phyloP scores from a whole-genome alignment of 495 filamentous ascomycete species.

The Sabuloglossum arenarium region DNA sequence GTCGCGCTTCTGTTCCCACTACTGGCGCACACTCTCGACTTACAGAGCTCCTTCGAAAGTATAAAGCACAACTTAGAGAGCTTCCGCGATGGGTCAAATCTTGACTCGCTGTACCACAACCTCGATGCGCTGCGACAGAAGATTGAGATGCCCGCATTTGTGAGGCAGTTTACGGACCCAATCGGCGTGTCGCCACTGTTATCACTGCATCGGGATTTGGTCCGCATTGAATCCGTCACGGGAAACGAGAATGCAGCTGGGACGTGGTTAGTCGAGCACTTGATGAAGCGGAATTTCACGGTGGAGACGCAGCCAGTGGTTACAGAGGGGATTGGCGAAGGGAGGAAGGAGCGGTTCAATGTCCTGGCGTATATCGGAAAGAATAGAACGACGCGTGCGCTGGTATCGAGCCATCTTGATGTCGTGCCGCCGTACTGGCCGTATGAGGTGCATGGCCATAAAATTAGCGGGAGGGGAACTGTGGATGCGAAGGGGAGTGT shows the following conservation, averaged over 20 bases:
- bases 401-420: slow-evolving; percentile 59
- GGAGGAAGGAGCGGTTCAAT: slow-evolving; percentile 40
- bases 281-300: slow-evolving; percentile 32
- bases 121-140: not conserved
- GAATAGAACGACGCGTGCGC: slow-evolving; percentile 33
- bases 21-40: not conserved
- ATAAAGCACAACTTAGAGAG: not conserved
- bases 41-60: not conserved
- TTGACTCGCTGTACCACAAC: not conserved
- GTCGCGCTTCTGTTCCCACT: not conserved
- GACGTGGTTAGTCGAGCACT: slow-evolving; percentile 35
- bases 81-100: not conserved
- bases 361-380: slow-evolving; percentile 53
- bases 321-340: not conserved
- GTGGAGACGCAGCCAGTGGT: slow-evolving; percentile 36
- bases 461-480: slow-evolving; percentile 53
- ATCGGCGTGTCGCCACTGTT: not conserved
- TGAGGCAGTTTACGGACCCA: not conserved
- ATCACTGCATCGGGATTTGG: slow-evolving; percentile 50
- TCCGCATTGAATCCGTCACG: slow-evolving; percentile 58
- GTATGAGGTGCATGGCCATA: slow-evolving; percentile 24
- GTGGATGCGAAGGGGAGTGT: slow-evolving; percentile 86
- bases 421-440: slow-evolving; percentile 54
- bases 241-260: slow-evolving; percentile 49
- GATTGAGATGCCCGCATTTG: not conserved